Evolutionary conservation across 768 basidiomycete genomes (phyloP).

Genomic region (Boletus sp.): DNA sequence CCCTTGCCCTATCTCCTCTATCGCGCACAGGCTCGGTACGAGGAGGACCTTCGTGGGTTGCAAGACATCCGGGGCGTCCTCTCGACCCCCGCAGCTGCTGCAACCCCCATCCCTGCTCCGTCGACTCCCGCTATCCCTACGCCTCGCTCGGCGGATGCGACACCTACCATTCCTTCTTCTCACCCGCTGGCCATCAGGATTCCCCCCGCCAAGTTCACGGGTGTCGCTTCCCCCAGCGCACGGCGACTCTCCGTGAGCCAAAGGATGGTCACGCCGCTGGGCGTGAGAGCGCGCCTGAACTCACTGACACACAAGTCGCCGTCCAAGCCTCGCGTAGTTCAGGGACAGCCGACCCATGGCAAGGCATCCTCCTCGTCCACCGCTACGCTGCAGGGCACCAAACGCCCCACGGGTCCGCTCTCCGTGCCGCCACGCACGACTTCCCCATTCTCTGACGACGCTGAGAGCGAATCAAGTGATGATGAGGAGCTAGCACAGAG

Average conservation of each 20-base stretch:
- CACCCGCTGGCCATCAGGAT: conserved; percentile 27
- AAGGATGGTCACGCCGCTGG: conserved; percentile 52
- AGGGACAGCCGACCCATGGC: conserved; percentile 17
- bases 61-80: conserved; percentile 66
- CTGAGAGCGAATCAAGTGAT: conserved; percentile 53
- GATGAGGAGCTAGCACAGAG: conserved; percentile 52
- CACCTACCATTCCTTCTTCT: conserved; percentile 11
- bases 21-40: conserved; percentile 78
- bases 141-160: conserved; percentile 14
- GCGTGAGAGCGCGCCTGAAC: conserved; percentile 67
- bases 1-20: conserved; percentile 84
- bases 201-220: conserved; percentile 10
- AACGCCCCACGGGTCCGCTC: conserved; percentile 25
- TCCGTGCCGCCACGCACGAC: conserved; percentile 36
- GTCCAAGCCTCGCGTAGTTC: conserved; percentile 30
- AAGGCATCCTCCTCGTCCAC: conserved; percentile 68
- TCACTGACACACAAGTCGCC: conserved; percentile 57
- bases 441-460: conserved; percentile 53
- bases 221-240: conserved; percentile 5
- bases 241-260: conserved; percentile 38
- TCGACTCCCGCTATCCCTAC: conserved; percentile 8
- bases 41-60: conserved; percentile 78
- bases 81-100: conserved; percentile 39
- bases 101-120: conserved; percentile 28
- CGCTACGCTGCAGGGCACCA: conserved; percentile 58